These are phyloP conservation scores for Sherardia arvensis DNA, from an alignment of 257 asterid genomes.

Conservation along the genomic window DNA sequence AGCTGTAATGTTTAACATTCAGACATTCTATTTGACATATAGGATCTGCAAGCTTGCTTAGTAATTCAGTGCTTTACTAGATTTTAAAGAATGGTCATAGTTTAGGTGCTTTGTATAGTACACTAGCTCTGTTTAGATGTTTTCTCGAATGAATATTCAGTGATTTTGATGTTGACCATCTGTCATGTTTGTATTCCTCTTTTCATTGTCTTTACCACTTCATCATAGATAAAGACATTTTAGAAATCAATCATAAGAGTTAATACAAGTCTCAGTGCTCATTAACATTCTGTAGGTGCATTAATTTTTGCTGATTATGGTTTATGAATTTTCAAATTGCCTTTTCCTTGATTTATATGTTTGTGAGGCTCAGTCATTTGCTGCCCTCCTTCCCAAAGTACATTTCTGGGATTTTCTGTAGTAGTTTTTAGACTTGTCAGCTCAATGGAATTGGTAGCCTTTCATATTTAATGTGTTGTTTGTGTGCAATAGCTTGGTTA, in stretches of 20 bases:
- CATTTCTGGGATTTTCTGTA: background rate
- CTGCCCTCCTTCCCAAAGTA: background rate
- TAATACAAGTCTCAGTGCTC: too few species aligned
- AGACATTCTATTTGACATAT: background rate
- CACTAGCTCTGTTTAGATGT: background rate
- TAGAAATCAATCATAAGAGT: too few species aligned
- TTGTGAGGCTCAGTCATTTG: background rate
- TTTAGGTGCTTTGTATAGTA: background rate
- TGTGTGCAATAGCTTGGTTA: background rate
- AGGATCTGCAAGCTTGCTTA: background rate
- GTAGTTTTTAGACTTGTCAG: background rate
- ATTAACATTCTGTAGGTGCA: too few species aligned
- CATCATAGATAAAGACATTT: too few species aligned
- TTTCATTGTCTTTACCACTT: too few species aligned
- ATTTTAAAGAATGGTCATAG: background rate
- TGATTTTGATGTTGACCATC: too few species aligned
- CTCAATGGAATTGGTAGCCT: background rate
- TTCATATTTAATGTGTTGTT: background rate
- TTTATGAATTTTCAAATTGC: background rate
- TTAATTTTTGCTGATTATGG: background rate
- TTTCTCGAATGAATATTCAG: background rate
- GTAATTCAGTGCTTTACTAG: background rate
- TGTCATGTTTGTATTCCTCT: background rate
- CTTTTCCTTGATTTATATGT: too few species aligned
- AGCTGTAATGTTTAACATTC: constrained; percentile 7